A percentile compares a stretch with the other conserved stretches of the same genome.
phyloP scores from a whole-genome alignment of 306 rosid species.

The Inga laurina region DNA sequence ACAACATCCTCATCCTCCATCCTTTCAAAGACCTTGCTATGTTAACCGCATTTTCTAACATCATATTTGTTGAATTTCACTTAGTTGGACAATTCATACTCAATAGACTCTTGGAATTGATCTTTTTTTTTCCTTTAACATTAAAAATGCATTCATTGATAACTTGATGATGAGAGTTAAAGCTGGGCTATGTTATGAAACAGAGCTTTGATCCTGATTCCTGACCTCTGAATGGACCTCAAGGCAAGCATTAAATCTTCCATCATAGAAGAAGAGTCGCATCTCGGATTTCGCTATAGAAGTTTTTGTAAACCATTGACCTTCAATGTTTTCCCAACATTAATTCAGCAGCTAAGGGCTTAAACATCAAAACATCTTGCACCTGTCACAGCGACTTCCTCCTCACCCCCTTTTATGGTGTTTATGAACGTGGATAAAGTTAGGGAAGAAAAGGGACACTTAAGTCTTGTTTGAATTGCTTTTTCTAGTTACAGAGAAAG shows the following conservation, averaged over 20 bases:
- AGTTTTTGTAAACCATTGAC: neutral
- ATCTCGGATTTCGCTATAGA: neutral
- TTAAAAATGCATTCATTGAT: neutral
- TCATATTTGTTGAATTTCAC: neutral
- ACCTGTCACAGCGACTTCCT: neutral
- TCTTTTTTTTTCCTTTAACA: neutral
- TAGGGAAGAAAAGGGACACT: neutral
- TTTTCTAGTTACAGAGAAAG: neutral
- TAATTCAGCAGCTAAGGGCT: neutral
- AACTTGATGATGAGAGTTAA: neutral
- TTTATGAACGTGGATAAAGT: neutral
- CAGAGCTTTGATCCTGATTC: neutral
- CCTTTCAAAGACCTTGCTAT: neutral
- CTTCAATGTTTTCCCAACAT: neutral
- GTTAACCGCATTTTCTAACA: neutral
- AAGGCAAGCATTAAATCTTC: neutral
- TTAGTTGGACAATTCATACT: neutral
- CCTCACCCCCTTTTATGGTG: neutral
- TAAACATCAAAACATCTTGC: neutral
- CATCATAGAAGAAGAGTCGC: neutral
- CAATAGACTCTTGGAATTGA: neutral
- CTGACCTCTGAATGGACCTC: neutral
- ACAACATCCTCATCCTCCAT: neutral
- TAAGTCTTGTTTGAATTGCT: neutral
- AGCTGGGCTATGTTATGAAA: no score